These are phyloP conservation scores for Ceratobasidium sp. DNA, from an alignment of 1,284 basidiomycete species.

Conservation along the genomic window DNA sequence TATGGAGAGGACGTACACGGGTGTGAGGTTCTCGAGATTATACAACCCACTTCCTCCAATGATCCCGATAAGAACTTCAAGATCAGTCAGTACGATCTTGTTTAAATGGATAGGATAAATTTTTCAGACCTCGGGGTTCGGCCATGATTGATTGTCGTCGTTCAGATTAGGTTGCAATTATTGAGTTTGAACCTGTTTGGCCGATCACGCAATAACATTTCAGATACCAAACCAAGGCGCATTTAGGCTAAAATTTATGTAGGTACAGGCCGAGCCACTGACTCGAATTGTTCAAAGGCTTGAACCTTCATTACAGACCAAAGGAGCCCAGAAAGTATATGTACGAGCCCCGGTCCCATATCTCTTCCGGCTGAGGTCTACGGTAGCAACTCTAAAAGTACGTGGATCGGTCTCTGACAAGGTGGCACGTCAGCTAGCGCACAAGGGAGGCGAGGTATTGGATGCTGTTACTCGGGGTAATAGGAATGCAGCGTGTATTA, in stretches of 20 bases:
- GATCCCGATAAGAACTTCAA: slow-evolving; percentile 80
- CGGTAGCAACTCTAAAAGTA: not conserved
- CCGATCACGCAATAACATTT: no score
- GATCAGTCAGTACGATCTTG: not conserved
- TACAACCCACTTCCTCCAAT: slow-evolving; percentile 91
- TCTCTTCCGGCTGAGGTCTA: not conserved
- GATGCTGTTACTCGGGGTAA: not conserved
- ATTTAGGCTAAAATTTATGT: no score
- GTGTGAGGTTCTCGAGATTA: slow-evolving; percentile 89
- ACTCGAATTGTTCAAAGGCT: no score
- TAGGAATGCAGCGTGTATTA: not conserved
- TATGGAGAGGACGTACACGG: slow-evolving; percentile 69
- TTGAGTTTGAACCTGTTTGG: slow-evolving; percentile 5
- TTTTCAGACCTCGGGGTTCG: slow-evolving; percentile 55
- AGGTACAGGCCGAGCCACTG: no score
- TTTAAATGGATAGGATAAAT: slow-evolving; percentile 52
- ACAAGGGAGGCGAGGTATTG: not conserved
- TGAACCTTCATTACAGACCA: no score
- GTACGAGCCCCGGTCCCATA: not conserved
- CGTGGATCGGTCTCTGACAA: not conserved
- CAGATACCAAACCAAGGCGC: no score
- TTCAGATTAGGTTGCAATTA: not conserved
- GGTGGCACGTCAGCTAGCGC: not conserved
- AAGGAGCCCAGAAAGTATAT: no score
- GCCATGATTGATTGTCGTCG: slow-evolving; percentile 23